Conservation (phyloP, 2,329 filamentous ascomycete genomes). For the Venturia oleaginea region DNA sequence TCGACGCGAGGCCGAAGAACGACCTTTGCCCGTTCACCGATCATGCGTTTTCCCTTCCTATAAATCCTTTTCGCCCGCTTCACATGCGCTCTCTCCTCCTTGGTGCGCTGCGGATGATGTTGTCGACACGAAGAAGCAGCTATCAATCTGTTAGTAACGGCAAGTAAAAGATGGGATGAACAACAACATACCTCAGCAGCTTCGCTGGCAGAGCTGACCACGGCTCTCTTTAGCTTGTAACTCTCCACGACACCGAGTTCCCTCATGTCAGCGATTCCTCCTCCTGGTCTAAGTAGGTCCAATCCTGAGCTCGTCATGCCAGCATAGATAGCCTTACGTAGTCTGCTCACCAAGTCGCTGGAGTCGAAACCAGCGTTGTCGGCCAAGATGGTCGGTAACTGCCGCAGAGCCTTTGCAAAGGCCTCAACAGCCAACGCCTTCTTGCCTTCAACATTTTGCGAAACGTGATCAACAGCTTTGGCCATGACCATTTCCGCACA, state of each 20-base stretch:
- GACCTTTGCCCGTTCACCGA: constrained; percentile 14
- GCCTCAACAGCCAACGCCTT: constrained; percentile 87
- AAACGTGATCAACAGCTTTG: constrained; percentile 89
- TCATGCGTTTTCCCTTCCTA: not conserved
- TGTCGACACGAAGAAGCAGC: constrained; percentile 88
- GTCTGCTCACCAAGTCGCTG: constrained; percentile 80
- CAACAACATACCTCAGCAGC: constrained; percentile 71
- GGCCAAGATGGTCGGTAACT: constrained; percentile 90
- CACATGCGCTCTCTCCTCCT: constrained; percentile 70
- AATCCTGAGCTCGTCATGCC: constrained; percentile 88
- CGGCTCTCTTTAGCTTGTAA: constrained; percentile 98
- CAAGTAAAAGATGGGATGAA: constrained; percentile 12
- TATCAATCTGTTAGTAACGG: constrained; percentile 33
- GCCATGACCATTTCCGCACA: constrained; percentile 99
- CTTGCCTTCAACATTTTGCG: constrained; percentile 92
- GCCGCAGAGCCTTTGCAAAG: constrained; percentile 80
- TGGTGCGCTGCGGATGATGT: constrained; percentile 92
- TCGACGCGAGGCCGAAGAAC: not conserved
- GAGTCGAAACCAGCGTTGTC: constrained; percentile 97
- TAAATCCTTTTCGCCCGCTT: constrained; percentile 16
- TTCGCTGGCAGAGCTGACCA: constrained; percentile 91
- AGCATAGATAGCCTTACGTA: constrained; percentile 90
- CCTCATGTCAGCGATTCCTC: constrained; percentile 91
- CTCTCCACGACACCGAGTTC: constrained; percentile 93
- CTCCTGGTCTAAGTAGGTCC: constrained; percentile 80